phyloP scores from a whole-genome alignment of 306 rosid species.

The Inga laurina region DNA sequence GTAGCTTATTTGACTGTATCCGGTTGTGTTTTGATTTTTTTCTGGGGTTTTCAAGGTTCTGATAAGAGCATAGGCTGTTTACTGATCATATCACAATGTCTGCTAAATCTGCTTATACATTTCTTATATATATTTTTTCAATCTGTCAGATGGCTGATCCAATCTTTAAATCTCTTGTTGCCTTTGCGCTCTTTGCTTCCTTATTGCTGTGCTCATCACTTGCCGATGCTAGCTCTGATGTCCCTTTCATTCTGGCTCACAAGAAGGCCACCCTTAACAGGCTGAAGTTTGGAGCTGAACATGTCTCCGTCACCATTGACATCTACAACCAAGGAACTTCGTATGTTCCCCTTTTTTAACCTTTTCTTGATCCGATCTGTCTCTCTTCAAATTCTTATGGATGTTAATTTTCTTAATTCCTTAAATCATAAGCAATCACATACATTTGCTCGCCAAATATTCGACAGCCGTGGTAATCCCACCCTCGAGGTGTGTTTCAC shows the following conservation, averaged over 20 bases:
- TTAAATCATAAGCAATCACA: too few relatives aligned
- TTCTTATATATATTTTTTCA: too few relatives aligned
- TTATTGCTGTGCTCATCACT: slow-evolving; percentile 44
- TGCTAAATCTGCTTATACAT: too few relatives aligned
- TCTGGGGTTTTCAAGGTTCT: too few relatives aligned
- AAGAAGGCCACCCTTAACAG: slow-evolving; percentile 93
- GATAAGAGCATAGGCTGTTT: too few relatives aligned
- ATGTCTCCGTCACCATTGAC: slow-evolving; percentile 85
- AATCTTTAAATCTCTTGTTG: slow-evolving; percentile 41
- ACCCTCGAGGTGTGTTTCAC: too few relatives aligned
- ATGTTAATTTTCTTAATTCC: not conserved
- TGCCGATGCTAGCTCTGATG: slow-evolving; percentile 74
- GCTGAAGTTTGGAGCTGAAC: slow-evolving; percentile 88
- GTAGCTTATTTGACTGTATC: too few relatives aligned
- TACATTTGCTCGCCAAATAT: too few relatives aligned
- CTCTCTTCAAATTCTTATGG: not conserved
- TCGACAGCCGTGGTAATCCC: too few relatives aligned
- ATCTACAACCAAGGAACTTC: slow-evolving; percentile 94
- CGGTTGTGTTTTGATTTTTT: too few relatives aligned
- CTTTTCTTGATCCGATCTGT: slow-evolving; percentile 18
- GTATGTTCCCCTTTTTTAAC: slow-evolving; percentile 43
- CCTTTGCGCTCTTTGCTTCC: slow-evolving; percentile 41
- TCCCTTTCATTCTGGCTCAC: slow-evolving; percentile 87
- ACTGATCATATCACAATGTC: too few relatives aligned
- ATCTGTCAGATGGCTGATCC: slow-evolving; percentile 59